Conservation (phyloP, 257 asterid species). For the Plantago major region DNA sequence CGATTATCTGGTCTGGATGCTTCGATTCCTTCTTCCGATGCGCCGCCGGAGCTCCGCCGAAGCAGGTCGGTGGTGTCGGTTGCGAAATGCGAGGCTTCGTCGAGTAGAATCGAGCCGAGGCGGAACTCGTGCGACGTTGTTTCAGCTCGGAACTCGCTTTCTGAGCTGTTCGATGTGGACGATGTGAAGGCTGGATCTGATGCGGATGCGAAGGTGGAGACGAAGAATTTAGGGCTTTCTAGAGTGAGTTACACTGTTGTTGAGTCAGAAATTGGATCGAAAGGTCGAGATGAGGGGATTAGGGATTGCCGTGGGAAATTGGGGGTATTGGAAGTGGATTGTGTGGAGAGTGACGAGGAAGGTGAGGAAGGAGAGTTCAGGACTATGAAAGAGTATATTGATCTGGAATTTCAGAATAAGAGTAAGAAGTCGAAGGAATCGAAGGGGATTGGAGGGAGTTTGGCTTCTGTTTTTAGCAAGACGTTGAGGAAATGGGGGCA, state of each 20-base stretch:
- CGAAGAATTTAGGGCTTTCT: constrained; percentile 57
- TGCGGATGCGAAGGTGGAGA: constrained; percentile 47
- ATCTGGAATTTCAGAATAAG: constrained; percentile 63
- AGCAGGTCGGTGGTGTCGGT: constrained; percentile 61
- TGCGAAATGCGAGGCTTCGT: constrained; percentile 42
- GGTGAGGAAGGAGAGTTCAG: constrained; percentile 69
- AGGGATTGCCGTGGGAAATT: constrained; percentile 11
- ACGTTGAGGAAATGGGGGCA: constrained; percentile 80
- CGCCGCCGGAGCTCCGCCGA: constrained; percentile 69
- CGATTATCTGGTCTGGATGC: constrained; percentile 81
- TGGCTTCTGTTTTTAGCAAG: constrained; percentile 79
- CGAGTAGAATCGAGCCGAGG: constrained; percentile 48
- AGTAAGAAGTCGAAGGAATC: constrained; percentile 53
- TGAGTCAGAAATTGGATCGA: constrained; percentile 21
- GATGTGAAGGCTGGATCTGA: constrained; percentile 48
- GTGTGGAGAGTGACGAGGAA: constrained; percentile 34
- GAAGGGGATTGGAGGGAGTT: constrained; percentile 56
- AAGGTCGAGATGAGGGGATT: constrained; percentile 34
- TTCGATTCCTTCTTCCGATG: constrained; percentile 13
- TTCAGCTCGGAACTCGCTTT: constrained; percentile 49
- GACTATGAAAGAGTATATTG: constrained; percentile 91
- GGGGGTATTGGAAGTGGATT: constrained; percentile 22
- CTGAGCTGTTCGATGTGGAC: constrained; percentile 52
- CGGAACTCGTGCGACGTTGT: constrained; percentile 83
- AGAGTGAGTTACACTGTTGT: constrained; percentile 39